Evolutionary conservation across 2,329 filamentous ascomycete species (phyloP), one percentile per base, ranked within the genome.

Genomic region (Xylariaceae sp.): DNA sequence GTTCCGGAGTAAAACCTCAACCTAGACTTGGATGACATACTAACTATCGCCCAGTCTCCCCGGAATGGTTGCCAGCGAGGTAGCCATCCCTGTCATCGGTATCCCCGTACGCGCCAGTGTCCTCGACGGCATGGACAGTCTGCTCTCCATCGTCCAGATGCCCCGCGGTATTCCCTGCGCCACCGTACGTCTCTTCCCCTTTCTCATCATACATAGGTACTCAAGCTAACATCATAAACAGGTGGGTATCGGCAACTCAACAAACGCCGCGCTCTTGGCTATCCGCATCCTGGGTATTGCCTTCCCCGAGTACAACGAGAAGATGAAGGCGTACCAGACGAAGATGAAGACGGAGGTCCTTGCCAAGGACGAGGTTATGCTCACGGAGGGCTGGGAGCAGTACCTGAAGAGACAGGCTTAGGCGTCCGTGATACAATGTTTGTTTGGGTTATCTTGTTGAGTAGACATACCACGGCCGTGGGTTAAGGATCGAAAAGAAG

Each of bases 141-240:
- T 92, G 57, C 76, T 88, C 56, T 88, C 84, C 67, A 91, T 91
- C 64, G 87, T 90, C 3, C 88, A 91, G 70, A 91, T 92, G 88
- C 89, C 88, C 4, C 74, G 82, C 68, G 88, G 88, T 10, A 82
- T 87, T 53, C 89, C 89, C 8, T 86, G 87, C 11, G 88, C 88
- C 4, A 91, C 88, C 4, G 62, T 63, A 63, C 34, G 57, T 1
- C 47, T 17, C 35, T 15, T 48, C 23, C 7, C 10, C 4, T 13
- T 11, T 18, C 44, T 23, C 17, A 30, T 4, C 10, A 39, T n/a
- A n/a, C 44, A n/a, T 11, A 47, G 17, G 17, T 17, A 17, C 17
- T 17, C 17, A 17, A 17, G 6, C 23, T 8, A 13, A 30, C 2
- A 2, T 4, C 8, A 15, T 10, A 17, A 47, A 59, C 8, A 63